phyloP scores from a whole-genome alignment of 805 yeast species.

The Brettanomyces nanus region DNA sequence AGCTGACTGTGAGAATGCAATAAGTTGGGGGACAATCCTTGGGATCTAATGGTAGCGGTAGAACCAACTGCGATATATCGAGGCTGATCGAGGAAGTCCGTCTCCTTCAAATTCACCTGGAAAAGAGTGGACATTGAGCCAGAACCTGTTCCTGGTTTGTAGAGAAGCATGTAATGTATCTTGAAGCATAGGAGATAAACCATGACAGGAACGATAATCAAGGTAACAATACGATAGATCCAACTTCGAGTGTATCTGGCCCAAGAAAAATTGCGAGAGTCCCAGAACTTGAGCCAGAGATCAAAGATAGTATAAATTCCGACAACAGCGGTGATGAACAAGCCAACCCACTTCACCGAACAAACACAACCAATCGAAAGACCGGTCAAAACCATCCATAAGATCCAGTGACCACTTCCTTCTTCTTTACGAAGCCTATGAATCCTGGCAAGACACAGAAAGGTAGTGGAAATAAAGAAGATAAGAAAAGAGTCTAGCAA shows the following conservation, averaged over 20 bases:
- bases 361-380: constrained; percentile 74
- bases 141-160: constrained; percentile 80
- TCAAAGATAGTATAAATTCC: constrained; percentile 88
- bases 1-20: constrained; percentile 82
- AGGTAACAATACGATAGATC: constrained; percentile 55
- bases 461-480: constrained; percentile 67
- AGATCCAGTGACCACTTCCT: constrained; percentile 33
- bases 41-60: constrained; percentile 54
- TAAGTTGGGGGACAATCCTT: constrained; percentile 64
- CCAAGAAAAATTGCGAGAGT: constrained; percentile 43
- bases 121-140: constrained; percentile 83
- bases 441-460: constrained; percentile 48
- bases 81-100: constrained; percentile 59
- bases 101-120: constrained; percentile 76
- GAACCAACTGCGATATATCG: constrained; percentile 59
- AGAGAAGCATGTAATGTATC: constrained; percentile 65
- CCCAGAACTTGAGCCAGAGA: constrained; percentile 84
- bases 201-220: constrained; percentile 54
- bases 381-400: constrained; percentile 58
- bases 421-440: constrained; percentile 39
- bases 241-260: constrained; percentile 50
- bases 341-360: constrained; percentile 81
- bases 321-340: constrained; percentile 75
- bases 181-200: constrained; percentile 64
- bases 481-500: constrained; percentile 69